A percentile compares a stretch with the other conserved stretches of the same genome.
phyloP scores from a whole-genome alignment of 805 yeast genomes.

The Kazachstania martiniae region DNA sequence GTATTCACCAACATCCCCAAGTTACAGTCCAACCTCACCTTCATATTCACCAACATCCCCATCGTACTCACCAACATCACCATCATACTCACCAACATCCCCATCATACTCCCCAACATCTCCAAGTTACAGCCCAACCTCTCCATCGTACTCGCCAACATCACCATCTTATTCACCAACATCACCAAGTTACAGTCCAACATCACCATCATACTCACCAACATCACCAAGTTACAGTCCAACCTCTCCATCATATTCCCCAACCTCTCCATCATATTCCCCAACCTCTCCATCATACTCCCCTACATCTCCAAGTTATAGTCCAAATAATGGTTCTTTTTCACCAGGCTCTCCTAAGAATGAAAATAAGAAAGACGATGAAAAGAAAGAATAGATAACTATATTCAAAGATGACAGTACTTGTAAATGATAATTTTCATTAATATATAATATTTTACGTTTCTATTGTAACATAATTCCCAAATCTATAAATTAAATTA shows the following conservation, averaged over 20 bases:
- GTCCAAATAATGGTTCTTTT: too few species aligned
- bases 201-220: constrained; percentile 64
- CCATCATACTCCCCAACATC: constrained; percentile 74
- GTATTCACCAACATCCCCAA: constrained; percentile 67
- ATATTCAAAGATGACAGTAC: too few species aligned
- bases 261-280: constrained; percentile 58
- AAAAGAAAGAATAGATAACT: too few species aligned
- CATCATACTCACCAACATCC: constrained; percentile 61
- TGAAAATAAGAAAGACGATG: too few species aligned
- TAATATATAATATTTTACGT: too few species aligned
- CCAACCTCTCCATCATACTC: constrained; percentile 67
- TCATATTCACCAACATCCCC: constrained; percentile 72
- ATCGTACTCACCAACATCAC: constrained; percentile 60
- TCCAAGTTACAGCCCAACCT: constrained; percentile 62
- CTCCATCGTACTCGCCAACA: constrained; percentile 56
- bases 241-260: constrained; percentile 44
- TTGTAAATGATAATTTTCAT: too few species aligned
- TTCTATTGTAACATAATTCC: too few species aligned
- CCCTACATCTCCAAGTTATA: constrained; percentile 44
- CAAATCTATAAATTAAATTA: too few species aligned
- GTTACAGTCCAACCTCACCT: constrained; percentile 67
- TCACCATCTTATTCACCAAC: constrained; percentile 60
- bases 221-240: constrained; percentile 60
- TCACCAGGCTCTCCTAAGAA: constrained; percentile 49
- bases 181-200: constrained; percentile 60